Evolutionary conservation across 495 filamentous ascomycete species (phyloP), one percentile per base, ranked within the genome.

Genomic region (Alectoria sarmentosa): DNA sequence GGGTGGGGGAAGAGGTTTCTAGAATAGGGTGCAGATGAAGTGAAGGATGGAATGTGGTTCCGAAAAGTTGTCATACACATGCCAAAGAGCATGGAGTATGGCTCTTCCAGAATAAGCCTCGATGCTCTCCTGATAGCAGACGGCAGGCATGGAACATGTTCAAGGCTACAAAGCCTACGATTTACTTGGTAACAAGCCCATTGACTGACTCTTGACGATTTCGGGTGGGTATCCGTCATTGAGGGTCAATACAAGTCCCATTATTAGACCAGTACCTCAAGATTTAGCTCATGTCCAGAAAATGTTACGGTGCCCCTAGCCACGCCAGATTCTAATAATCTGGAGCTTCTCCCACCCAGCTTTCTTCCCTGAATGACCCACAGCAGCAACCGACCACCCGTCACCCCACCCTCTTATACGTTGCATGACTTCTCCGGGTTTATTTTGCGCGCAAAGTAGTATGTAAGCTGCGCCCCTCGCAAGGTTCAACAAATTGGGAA

Each of bases 281-380:
- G 7, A 2, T 9, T 55, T 19, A 21, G 28, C 30, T 55, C 10
- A 19, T 9, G 52, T 23, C 6, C 30, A 17, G 30, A 19, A 9
- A 9, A 9, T 55, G 30, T 8, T 21, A 3, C 30, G n/a, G 6
- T 34, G 21, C 7, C 48, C 48, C 48, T 55, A 55, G 30, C 52
- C 17, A 55, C 52, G 52, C 87, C 88, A 92, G 68, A 94, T 89
- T 74, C 91, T 84, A 61, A 95, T 73, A 71, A 94, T 86, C 66
- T 88, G 84, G 74, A 95, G 76, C 74, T 85, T 92, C 78, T 98
- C 94, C 93, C 94, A 96, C 0, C 93, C 93, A 39, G 86, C 94
- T 72, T 86, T 79, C 80, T 84, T 89, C 60, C 93, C 94, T 76
- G 90, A 96, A 38, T 79, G 82, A 48, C 89, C 89, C 15, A 93